Evolutionary conservation across 352 stramenopile genomes (phyloP).

Genomic region (Globisporangium solare): DNA sequence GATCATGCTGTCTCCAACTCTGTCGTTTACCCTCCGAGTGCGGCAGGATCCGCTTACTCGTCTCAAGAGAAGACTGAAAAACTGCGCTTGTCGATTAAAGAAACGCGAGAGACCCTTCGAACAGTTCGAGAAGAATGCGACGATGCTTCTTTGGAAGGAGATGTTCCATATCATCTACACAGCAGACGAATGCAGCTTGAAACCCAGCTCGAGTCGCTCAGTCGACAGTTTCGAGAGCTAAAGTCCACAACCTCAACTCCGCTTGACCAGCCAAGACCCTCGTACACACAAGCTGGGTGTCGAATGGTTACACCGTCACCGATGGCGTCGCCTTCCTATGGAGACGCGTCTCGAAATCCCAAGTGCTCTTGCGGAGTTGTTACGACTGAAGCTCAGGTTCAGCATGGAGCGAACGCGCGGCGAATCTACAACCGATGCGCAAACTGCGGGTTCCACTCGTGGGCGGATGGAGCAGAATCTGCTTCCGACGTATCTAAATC

Average conservation of each 20-base stretch:
- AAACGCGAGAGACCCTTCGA: constrained; percentile 56
- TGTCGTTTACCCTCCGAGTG: not conserved
- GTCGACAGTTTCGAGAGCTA: constrained; percentile 51
- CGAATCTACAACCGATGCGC: constrained; percentile 68
- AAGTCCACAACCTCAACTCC: constrained; percentile 26
- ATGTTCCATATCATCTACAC: constrained; percentile 51
- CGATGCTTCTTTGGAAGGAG: constrained; percentile 75
- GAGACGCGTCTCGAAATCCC: constrained; percentile 17
- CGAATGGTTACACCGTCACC: not conserved
- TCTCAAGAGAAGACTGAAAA: constrained; percentile 21
- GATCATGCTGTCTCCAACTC: not conserved
- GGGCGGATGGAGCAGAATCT: constrained; percentile 35
- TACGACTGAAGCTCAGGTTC: constrained; percentile 52
- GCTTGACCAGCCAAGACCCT: constrained; percentile 14
- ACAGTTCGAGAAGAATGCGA: constrained; percentile 76
- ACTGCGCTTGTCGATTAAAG: constrained; percentile 49
- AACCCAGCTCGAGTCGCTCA: constrained; percentile 50
- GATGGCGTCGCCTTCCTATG: constrained; percentile 7
- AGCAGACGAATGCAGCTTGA: constrained; percentile 47
- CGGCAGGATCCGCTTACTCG: constrained; percentile 9
- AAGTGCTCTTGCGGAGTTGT: constrained; percentile 59
- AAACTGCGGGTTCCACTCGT: constrained; percentile 76
- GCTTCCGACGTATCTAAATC: constrained; percentile 7
- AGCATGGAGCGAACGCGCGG: constrained; percentile 63
- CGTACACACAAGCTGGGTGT: constrained; percentile 8